Conservation (phyloP, 2,329 filamentous ascomycete genomes). For the Zasmidium citrigriseum region DNA sequence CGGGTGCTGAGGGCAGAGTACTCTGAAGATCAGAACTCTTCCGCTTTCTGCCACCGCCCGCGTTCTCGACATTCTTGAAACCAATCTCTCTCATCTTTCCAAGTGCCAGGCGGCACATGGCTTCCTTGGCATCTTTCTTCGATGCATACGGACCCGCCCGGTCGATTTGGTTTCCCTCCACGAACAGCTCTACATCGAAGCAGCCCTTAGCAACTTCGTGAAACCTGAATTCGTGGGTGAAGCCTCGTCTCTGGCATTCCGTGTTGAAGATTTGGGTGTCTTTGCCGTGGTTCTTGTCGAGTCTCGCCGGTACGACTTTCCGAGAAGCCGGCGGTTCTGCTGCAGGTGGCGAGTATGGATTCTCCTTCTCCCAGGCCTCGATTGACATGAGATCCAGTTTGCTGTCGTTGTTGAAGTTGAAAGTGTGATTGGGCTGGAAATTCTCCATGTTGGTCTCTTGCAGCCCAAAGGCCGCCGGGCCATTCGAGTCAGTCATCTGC, state of each 20-base stretch:
- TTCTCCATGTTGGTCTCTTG: not conserved
- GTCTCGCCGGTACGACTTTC: slow-evolving; percentile 3
- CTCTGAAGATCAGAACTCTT: slow-evolving; percentile 20
- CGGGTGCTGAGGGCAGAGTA: slow-evolving; percentile 1
- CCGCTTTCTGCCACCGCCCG: slow-evolving; percentile 18
- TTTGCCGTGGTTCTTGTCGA: slow-evolving; percentile 12
- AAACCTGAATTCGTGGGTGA: slow-evolving; percentile 16
- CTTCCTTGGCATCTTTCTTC: slow-evolving; percentile 48
- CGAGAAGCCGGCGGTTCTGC: slow-evolving; percentile 6
- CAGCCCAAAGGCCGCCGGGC: not conserved
- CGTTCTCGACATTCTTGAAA: slow-evolving; percentile 10
- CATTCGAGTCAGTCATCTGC: not conserved
- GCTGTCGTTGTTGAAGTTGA: not conserved
- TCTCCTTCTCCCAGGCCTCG: slow-evolving; percentile 22
- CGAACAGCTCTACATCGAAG: slow-evolving; percentile 16
- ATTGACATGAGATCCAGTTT: slow-evolving; percentile 18
- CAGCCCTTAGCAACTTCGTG: slow-evolving; percentile 13
- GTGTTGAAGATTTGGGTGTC: slow-evolving; percentile 16
- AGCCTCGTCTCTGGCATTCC: slow-evolving; percentile 20
- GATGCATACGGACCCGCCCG: slow-evolving; percentile 33
- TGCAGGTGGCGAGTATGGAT: slow-evolving; percentile 23
- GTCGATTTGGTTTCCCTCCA: slow-evolving; percentile 18
- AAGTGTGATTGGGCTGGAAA: not conserved
- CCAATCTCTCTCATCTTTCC: slow-evolving; percentile 32
- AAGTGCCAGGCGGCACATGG: slow-evolving; percentile 36